Percentiles rank a stretch among this genome's conserved stretches.
Conservation (phyloP, 164 flowering plant genomes). For the Magnolia officinalis region DNA sequence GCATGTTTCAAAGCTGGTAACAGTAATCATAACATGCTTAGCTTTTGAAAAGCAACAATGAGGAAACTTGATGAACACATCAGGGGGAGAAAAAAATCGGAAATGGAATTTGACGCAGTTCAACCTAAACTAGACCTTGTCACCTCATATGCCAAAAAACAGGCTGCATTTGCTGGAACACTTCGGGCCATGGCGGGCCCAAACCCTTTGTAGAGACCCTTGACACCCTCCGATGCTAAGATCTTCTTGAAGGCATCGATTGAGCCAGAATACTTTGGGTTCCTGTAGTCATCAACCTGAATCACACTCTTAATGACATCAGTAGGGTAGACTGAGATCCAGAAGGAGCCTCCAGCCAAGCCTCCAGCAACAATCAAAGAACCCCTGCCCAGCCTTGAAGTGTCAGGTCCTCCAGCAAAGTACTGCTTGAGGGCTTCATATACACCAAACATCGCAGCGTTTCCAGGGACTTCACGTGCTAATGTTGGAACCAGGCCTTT, state of each 20-base stretch:
- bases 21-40: not conserved
- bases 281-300: slow-evolving; percentile 82
- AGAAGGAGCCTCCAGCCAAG: slow-evolving; percentile 86
- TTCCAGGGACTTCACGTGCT: slow-evolving; percentile 96
- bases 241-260: slow-evolving; percentile 78
- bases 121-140: slow-evolving; percentile 79
- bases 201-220: slow-evolving; percentile 89
- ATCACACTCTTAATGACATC: slow-evolving; percentile 92
- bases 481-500: slow-evolving; percentile 88
- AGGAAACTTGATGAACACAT: not conserved
- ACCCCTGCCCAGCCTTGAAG: slow-evolving; percentile 75
- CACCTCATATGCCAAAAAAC: slow-evolving; percentile 93
- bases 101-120: slow-evolving; percentile 2
- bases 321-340: slow-evolving; percentile 83
- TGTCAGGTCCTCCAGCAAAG: slow-evolving; percentile 87
- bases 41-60: not conserved
- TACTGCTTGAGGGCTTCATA: slow-evolving; percentile 72
- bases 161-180: slow-evolving; percentile 96
- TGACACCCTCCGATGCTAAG: slow-evolving; percentile 65
- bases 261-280: slow-evolving; percentile 80
- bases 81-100: not conserved
- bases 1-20: not conserved
- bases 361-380: slow-evolving; percentile 85
- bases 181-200: slow-evolving; percentile 98
- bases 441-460: slow-evolving; percentile 91